Percentiles rank a stretch among this genome's conserved stretches.
These are phyloP conservation scores for Hygrophorus pudorinus DNA, from an alignment of 768 basidiomycete genomes.

Conservation along the genomic window DNA sequence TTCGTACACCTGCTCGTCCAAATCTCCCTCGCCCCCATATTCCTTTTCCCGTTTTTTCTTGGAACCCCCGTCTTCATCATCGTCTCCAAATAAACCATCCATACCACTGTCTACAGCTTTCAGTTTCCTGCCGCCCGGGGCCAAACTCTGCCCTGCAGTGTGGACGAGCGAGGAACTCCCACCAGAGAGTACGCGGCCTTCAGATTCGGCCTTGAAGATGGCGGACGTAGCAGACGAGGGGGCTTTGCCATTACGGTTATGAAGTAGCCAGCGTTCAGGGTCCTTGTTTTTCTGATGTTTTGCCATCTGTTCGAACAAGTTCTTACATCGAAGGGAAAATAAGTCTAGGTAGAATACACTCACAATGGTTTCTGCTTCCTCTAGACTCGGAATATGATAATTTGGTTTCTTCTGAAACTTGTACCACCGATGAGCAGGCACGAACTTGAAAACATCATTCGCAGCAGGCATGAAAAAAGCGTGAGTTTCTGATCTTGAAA, in stretches of 20 bases:
- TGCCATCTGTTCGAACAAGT: slow-evolving; percentile 13
- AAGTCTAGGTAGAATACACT: slow-evolving; percentile 7
- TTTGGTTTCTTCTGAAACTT: slow-evolving; percentile 83
- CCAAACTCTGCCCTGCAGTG: slow-evolving; percentile 45
- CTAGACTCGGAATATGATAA: slow-evolving; percentile 62
- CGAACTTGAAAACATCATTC: slow-evolving; percentile 78
- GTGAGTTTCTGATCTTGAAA: slow-evolving; percentile 56
- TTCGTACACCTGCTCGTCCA: slow-evolving; percentile 77
- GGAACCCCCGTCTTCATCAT: slow-evolving; percentile 43
- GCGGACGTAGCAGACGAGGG: slow-evolving; percentile 55
- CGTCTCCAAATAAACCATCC: slow-evolving; percentile 55
- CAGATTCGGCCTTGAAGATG: slow-evolving; percentile 59
- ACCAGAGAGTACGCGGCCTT: slow-evolving; percentile 30
- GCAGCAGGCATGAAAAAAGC: slow-evolving; percentile 81
- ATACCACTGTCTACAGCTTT: slow-evolving; percentile 61
- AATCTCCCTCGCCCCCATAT: slow-evolving; percentile 65
- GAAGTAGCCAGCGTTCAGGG: slow-evolving; percentile 60
- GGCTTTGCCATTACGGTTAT: slow-evolving; percentile 44
- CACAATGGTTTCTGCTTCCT: slow-evolving; percentile 39
- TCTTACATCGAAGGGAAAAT: slow-evolving; percentile 13
- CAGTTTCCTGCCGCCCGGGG: slow-evolving; percentile 57
- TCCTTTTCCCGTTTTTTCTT: slow-evolving; percentile 44
- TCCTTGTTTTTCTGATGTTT: slow-evolving; percentile 63
- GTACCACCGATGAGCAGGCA: slow-evolving; percentile 85
- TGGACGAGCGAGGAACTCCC: slow-evolving; percentile 38